Evolutionary conservation across 2,329 filamentous ascomycete species (phyloP), one percentile per base, ranked within the genome.

Genomic region (Pseudocercospora eumusae): DNA sequence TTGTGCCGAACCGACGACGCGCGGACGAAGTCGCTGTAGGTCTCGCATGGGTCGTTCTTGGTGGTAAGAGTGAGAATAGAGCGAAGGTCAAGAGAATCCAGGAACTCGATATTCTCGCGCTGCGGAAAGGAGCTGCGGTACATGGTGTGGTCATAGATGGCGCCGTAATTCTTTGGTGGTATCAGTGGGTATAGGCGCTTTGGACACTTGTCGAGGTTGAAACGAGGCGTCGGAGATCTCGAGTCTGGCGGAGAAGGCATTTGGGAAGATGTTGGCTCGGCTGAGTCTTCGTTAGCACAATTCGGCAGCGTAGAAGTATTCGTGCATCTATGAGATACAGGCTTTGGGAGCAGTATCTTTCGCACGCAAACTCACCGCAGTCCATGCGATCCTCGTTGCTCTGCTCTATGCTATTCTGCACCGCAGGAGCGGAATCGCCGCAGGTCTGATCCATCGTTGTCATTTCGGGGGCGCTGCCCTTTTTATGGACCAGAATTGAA

Each of bases 71-170:
- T 84, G 47, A 96, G 82, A 61, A 96, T 88, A 15, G 89, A 93
- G 78, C 90, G 92, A 64, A 97, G 79, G 10, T 84, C 81, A 55
- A 96, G 80, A 25, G 79, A 80, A 69, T 83, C 79, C 59, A 96
- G 78, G 71, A 90, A 93, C 3, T 81, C 80, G 66, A 90, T 89
- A 71, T 96, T 88, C 60, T 87, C 83, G 4, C 82, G 76, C 64
- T 86, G 80, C 2, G 93, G 93, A 73, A 92, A 96, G 67, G 88
- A 89, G 75, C 91, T 93, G 57, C 93, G 86, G 74, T 91, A 96
- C 27, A 97, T 82, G 10, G 86, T 80, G 8, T 88, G 88, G 6
- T 87, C 84, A 20, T 88, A 79, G 20, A 96, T 88, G 27, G 86
- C 78, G 18, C 89, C 91, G 75, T 93, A 96, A 73, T 96, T 96